Conservation (phyloP, 805 yeast species). For the Metschnikowia henanensis region DNA sequence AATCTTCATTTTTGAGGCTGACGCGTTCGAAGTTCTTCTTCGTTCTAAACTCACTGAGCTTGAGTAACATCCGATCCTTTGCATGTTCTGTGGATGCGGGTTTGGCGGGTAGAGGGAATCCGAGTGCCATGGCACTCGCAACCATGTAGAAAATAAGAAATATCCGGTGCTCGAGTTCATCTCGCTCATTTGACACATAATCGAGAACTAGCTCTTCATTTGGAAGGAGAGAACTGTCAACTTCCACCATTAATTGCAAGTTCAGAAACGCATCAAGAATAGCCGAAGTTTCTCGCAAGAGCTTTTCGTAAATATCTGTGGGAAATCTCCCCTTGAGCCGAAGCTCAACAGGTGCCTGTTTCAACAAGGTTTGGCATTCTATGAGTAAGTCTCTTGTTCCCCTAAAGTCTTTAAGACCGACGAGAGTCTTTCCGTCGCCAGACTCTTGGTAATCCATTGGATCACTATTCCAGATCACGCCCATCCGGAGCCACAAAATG, state of each 20-base stretch:
- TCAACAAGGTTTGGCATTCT: constrained; percentile 58
- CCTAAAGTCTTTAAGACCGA: constrained; percentile 47
- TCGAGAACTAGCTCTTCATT: constrained; percentile 58
- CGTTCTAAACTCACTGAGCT: constrained; percentile 58
- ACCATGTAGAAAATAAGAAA: constrained; percentile 77
- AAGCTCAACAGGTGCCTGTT: constrained; percentile 75
- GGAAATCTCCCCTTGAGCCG: constrained; percentile 77
- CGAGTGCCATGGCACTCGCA: constrained; percentile 71
- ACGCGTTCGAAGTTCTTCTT: constrained; percentile 22
- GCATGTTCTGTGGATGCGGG: constrained; percentile 80
- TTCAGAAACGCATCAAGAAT: constrained; percentile 78
- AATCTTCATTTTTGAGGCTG: constrained; percentile 62
- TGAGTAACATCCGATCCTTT: constrained; percentile 63
- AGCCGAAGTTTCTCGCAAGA: constrained; percentile 57
- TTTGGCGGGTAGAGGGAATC: constrained; percentile 74
- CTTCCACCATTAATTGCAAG: constrained; percentile 63
- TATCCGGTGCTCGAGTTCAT: constrained; percentile 68
- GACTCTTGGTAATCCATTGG: constrained; percentile 51
- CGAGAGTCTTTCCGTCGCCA: constrained; percentile 20
- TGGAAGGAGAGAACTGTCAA: constrained; percentile 52
- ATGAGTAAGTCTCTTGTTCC: constrained; percentile 54
- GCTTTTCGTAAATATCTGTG: constrained; percentile 44
- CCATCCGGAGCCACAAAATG: constrained; percentile 75
- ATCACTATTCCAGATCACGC: constrained; percentile 77
- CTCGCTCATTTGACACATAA: constrained; percentile 55